Base-by-base conservation (phyloP, 306 rosid genomes). In the Hippophae rhamnoides region DNA sequence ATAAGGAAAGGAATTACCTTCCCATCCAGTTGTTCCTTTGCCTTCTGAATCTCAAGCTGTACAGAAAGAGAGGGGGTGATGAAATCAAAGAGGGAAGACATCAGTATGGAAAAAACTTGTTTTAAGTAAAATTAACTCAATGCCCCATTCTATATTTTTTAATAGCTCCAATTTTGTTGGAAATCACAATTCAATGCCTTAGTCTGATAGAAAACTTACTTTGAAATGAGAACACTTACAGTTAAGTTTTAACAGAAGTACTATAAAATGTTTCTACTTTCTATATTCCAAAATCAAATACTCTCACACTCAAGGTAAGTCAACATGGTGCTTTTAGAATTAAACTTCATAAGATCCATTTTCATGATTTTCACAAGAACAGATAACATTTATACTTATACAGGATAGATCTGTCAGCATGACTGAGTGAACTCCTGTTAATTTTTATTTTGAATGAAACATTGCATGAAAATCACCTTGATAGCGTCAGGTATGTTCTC, bases 41-140 rank as follows among this genome's bases (percentile, higher is more conserved):
- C 93, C 74, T 71, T 80, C 79, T 80, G 79, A 74, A 87, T 92
- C 74, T 92, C 96, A 63, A 69, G 69, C 95, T 92, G 85, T 65
- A 67, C 65, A 7, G 6, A 47, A 55, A 43, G 13, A 47, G n/a
- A 51, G 7, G n/a, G 4, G 41, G 27, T 52, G 64, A 44, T 58
- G 25, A 43, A 67, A 48, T 49, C 43, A 52, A 64, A 47, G 23
- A 18, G 49, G 54, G 14, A 13, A 23, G 18, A n/a, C 23, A 8
- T 52, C 42, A 53, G 54, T 55, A 7, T 42, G 46, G 42, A 54
- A 54, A 43, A 41, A 57, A 42, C 6, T 26, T 7, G 12, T 5
- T 26, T 0, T 31, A 13, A 10, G 10, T 3, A 57, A 57, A 7
- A 13, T 31, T 27, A 42, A 57, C 51, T 43, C 23, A 52, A 52